A percentile compares a stretch with the other conserved stretches of the same genome.
Evolutionary conservation across 2,329 filamentous ascomycete species (phyloP).

Genomic region (Colletotrichum abscissum): DNA sequence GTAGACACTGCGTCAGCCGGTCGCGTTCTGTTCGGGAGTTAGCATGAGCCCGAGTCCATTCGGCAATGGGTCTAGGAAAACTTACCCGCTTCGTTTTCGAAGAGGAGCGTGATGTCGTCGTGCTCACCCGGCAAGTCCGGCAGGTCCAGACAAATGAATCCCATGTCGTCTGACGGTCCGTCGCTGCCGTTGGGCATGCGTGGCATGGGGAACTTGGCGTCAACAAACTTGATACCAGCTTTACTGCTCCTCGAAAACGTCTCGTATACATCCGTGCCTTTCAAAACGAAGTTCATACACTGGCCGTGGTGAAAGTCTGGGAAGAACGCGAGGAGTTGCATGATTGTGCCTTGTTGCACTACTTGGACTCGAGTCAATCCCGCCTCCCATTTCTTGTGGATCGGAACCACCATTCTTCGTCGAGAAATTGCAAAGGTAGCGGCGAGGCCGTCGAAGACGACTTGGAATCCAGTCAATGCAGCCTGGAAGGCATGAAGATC

Average conservation of each 20-base stretch:
- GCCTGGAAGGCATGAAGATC: conserved; percentile 84
- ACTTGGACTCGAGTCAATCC: conserved; percentile 83
- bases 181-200: conserved; percentile 65
- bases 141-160: conserved; percentile 87
- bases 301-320: conserved; percentile 88
- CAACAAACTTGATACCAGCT: conserved; percentile 81
- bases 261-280: conserved; percentile 87
- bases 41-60: not conserved
- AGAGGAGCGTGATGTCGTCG: conserved; percentile 88
- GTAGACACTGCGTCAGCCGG: conserved; percentile 61
- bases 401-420: conserved; percentile 88
- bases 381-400: conserved; percentile 95
- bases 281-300: conserved; percentile 89
- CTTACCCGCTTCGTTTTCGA: conserved; percentile 83
- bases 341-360: conserved; percentile 78
- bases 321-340: conserved; percentile 88
- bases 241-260: conserved; percentile 72
- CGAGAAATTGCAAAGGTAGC: conserved; percentile 83
- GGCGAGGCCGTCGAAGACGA: conserved; percentile 80
- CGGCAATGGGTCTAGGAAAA: conserved; percentile 37
- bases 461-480: conserved; percentile 82
- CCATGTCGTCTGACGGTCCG: conserved; percentile 67
- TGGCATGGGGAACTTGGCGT: conserved; percentile 90
- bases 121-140: conserved; percentile 92
- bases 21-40: conserved; percentile 60